Percentiles rank a stretch among this genome's conserved stretches.
Evolutionary conservation across 1,139 yeast species (phyloP).

Genomic region (Geotrichum siamense): DNA sequence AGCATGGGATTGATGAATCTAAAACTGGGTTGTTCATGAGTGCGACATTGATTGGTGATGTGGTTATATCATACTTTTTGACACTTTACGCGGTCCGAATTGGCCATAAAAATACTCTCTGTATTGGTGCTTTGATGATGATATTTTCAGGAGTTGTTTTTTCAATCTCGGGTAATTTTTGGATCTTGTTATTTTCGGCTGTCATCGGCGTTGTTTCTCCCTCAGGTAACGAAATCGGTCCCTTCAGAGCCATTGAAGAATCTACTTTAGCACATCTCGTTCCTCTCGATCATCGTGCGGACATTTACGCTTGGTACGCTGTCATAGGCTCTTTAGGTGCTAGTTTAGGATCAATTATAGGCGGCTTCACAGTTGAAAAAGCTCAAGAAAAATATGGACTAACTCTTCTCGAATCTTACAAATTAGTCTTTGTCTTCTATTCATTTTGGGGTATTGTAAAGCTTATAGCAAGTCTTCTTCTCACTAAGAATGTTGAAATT

Average conservation of each 20-base stretch:
- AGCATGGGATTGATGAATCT: slow-evolving; percentile 49
- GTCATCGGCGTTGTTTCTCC: slow-evolving; percentile 72
- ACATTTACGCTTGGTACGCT: slow-evolving; percentile 65
- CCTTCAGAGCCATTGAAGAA: slow-evolving; percentile 84
- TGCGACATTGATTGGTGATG: slow-evolving; percentile 33
- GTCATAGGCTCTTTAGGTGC: slow-evolving; percentile 66
- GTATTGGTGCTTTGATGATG: slow-evolving; percentile 66
- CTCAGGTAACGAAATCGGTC: slow-evolving; percentile 89
- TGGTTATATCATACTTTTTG: slow-evolving; percentile 13
- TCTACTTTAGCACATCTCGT: slow-evolving; percentile 79
- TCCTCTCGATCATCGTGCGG: slow-evolving; percentile 58
- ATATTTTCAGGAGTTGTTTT: slow-evolving; percentile 59
- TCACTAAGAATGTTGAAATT: slow-evolving; percentile 52
- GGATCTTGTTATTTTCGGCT: slow-evolving; percentile 56
- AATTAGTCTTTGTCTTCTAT: slow-evolving; percentile 53
- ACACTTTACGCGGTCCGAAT: slow-evolving; percentile 76
- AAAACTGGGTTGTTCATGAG: slow-evolving; percentile 79
- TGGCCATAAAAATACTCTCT: slow-evolving; percentile 64
- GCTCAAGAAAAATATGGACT: slow-evolving; percentile 25
- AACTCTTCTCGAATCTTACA: slow-evolving; percentile 43
- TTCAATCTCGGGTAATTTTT: slow-evolving; percentile 46
- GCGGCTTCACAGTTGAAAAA: slow-evolving; percentile 54
- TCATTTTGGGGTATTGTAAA: slow-evolving; percentile 51
- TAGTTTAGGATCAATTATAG: slow-evolving; percentile 62
- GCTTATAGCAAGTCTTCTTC: slow-evolving; percentile 45